Percentiles rank a stretch among this genome's conserved stretches.
Conservation (phyloP, 2,329 filamentous ascomycete species). For the Thielaviopsis ethacetica region DNA sequence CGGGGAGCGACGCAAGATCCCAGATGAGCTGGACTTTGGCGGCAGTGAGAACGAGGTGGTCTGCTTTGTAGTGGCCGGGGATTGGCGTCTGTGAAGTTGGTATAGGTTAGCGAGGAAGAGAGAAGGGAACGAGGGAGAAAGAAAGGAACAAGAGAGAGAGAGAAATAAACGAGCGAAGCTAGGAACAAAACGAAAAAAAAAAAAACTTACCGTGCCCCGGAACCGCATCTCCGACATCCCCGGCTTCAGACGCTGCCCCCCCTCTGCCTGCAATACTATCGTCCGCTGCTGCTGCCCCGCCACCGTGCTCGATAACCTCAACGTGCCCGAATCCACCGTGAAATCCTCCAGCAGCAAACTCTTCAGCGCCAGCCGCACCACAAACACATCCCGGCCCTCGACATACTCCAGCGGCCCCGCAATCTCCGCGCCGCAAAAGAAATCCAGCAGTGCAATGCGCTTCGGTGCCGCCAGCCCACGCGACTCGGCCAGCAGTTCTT, state of each 20-base stretch:
- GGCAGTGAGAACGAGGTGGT: constrained; percentile 49
- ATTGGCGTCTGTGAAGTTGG: constrained; percentile 37
- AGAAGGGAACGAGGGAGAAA: neutral
- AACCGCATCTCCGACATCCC: constrained; percentile 29
- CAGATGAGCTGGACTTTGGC: constrained; percentile 50
- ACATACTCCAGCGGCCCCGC: constrained; percentile 51
- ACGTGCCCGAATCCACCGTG: constrained; percentile 6
- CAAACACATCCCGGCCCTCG: constrained; percentile 16
- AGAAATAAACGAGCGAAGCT: neutral
- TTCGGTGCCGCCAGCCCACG: constrained; percentile 38
- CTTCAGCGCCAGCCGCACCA: constrained; percentile 13
- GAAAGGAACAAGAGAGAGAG: neutral
- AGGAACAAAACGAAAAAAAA: neutral
- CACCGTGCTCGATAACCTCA: constrained; percentile 4
- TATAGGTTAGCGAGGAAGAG: constrained; percentile 16
- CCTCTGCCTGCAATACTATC: constrained; percentile 16
- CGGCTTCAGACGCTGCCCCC: constrained; percentile 25
- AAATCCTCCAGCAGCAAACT: constrained; percentile 8
- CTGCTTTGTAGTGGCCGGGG: constrained; percentile 59
- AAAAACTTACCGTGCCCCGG: constrained; percentile 21
- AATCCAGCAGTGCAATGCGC: constrained; percentile 50
- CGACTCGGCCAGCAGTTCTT: constrained; percentile 30
- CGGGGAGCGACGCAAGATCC: constrained; percentile 39
- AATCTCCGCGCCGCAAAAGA: constrained; percentile 56
- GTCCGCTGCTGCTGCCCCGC: constrained; percentile 7